These are phyloP conservation scores for Pseudogymnoascus sp. DNA, from an alignment of 2,329 filamentous ascomycete species.

Conservation along the genomic window DNA sequence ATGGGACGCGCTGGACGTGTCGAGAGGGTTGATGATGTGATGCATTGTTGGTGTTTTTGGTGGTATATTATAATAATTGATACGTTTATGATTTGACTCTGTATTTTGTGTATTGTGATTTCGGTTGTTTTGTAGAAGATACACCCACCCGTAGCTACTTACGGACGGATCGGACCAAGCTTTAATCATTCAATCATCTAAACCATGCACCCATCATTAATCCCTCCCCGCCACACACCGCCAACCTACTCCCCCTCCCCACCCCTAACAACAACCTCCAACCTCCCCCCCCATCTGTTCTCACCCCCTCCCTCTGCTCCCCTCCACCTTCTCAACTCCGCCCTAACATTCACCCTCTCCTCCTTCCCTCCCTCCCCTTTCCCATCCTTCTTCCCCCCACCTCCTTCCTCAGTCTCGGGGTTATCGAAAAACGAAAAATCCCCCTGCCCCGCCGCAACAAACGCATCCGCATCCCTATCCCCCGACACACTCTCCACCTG, in stretches of 20 bases:
- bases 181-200: neutral
- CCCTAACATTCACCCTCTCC: neutral
- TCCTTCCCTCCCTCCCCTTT: neutral
- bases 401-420: neutral
- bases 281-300: neutral
- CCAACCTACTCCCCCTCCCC: neutral
- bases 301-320: neutral
- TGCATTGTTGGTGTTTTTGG: neutral
- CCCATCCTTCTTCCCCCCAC: neutral
- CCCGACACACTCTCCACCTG: neutral
- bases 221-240: neutral
- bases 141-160: too few relatives aligned
- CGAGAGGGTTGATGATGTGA: neutral
- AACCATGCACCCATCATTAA: neutral
- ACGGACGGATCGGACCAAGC: too few relatives aligned
- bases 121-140: neutral
- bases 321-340: neutral
- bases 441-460: neutral
- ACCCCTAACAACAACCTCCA: neutral
- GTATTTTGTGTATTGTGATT: neutral
- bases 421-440: neutral
- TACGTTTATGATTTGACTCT: neutral
- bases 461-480: neutral
- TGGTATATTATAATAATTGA: conserved; percentile 1
- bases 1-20: neutral